Evolutionary conservation across 2,329 filamentous ascomycete genomes (phyloP).

Genomic region (Fusarium veterinarium): DNA sequence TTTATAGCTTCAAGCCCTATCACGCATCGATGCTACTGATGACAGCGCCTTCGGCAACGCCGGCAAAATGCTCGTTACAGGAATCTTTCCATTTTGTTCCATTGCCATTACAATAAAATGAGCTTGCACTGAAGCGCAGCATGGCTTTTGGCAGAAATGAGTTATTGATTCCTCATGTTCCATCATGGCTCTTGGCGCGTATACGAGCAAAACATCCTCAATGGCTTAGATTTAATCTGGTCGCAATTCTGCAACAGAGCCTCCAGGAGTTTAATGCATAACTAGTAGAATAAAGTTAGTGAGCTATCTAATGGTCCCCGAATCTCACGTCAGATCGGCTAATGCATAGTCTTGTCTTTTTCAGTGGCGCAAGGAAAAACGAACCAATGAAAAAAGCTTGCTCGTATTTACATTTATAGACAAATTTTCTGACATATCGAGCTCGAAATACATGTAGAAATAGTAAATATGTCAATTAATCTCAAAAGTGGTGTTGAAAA

Average conservation of each 20-base stretch:
- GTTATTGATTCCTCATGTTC: neutral
- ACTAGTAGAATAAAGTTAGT: accelerated
- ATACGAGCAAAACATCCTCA: neutral
- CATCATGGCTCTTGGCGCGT: too few species aligned
- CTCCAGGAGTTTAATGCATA: accelerated
- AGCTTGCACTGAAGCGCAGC: neutral
- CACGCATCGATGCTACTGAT: neutral
- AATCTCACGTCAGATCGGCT: neutral
- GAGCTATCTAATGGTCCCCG: neutral
- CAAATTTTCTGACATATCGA: neutral
- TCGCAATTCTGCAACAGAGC: accelerated
- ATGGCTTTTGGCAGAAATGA: accelerated
- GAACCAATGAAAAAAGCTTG: neutral
- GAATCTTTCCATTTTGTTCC: accelerated
- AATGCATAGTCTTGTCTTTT: neutral
- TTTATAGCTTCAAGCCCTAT: neutral
- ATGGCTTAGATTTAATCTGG: neutral
- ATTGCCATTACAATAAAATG: neutral
- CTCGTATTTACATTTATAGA: neutral
- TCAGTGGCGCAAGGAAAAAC: neutral
- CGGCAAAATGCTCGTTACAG: neutral
- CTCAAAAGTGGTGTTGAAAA: neutral
- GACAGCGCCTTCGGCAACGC: accelerated
- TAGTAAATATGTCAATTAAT: accelerated
- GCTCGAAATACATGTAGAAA: neutral